Evolutionary conservation across 169 alveolate species (phyloP), one percentile per base, ranked within the genome.

Genomic region (Cryptosporidium ubiquitum): DNA sequence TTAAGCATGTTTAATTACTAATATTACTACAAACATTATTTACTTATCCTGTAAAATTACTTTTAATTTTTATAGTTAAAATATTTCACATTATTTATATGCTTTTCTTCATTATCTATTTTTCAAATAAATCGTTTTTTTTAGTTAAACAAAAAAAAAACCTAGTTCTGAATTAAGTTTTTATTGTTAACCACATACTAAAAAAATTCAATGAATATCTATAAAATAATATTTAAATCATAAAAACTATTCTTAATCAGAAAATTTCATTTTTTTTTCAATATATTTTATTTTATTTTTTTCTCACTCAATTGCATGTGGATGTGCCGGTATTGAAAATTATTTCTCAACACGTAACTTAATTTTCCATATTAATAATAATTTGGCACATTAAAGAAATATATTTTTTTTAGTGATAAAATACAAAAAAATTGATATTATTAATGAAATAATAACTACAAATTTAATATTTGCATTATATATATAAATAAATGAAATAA

Each of bases 1-100:
- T 35, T 60, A 31, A 37, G 2, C 35, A 61, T 35, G 89, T 64
- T 39, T 79, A 61, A 61, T 44, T 69, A 16, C 55, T 14, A 20
- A 14, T 14, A 14, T 47, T 47, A 47, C 23, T 47, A 14, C 16
- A n/a, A 47, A 12, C 23, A 14, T 47, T 18, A 47, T 47, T 47
- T 47, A 47, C 55, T 47, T 47, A 14, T 47, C 16, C 23, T 47
- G 55, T 47, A 47, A 47, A n/a, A 1, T 44, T 10, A 6, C 14
- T 44, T 47, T 12, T 47, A 47, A 47, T 47, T 47, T 47, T 47
- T 47, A 47, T 47, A 47, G 55, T 47, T 14, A 47, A 47, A 47
- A 14, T 47, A 14, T 47, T 47, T 14, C 0, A 47, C 12, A 47
- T 47, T 14, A 47, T 47, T 47, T 47, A 4, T 47, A n/a, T 47